Conservation (phyloP, 1,284 basidiomycete species). For the Ganoderma resinaceum region DNA sequence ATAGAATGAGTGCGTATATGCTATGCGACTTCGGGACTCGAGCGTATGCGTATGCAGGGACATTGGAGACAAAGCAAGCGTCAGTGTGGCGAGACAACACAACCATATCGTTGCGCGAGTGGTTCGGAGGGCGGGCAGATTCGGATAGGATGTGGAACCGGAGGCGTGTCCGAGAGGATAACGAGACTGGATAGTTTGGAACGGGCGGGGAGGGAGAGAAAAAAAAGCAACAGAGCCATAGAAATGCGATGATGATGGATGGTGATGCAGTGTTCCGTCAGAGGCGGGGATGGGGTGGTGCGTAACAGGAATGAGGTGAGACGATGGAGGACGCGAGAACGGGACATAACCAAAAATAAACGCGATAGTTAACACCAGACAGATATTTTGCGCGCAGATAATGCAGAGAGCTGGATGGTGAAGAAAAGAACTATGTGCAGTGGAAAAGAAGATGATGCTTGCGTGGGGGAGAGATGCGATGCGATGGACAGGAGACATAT, state of each 20-base stretch:
- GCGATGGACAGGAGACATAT: constrained; percentile 10
- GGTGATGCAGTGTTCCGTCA: not conserved
- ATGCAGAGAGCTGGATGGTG: not conserved
- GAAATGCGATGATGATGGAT: not conserved
- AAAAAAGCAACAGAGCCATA: not conserved
- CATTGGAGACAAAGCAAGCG: constrained; percentile 25
- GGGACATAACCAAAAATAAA: constrained; percentile 1
- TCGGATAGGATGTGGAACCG: not conserved
- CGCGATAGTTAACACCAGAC: not conserved
- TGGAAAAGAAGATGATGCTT: constrained; percentile 14
- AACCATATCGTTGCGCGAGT: constrained; percentile 15
- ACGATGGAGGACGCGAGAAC: not conserved
- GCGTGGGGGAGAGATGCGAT: constrained; percentile 24
- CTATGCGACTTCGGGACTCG: constrained; percentile 22
- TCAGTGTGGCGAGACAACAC: constrained; percentile 22
- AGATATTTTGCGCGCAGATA: constrained; percentile 7
- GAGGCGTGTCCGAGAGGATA: not conserved
- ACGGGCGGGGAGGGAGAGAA: not conserved
- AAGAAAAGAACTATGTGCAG: constrained; percentile 1
- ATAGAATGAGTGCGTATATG: constrained; percentile 23
- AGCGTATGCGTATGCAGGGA: constrained; percentile 17
- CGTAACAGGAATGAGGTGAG: not conserved
- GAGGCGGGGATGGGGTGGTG: not conserved
- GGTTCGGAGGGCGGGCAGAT: constrained; percentile 4
- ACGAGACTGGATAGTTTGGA: not conserved